Evolutionary conservation across 352 stramenopile genomes (phyloP), one percentile per base, ranked within the genome.

Genomic region (Thraustochytrium sp.): DNA sequence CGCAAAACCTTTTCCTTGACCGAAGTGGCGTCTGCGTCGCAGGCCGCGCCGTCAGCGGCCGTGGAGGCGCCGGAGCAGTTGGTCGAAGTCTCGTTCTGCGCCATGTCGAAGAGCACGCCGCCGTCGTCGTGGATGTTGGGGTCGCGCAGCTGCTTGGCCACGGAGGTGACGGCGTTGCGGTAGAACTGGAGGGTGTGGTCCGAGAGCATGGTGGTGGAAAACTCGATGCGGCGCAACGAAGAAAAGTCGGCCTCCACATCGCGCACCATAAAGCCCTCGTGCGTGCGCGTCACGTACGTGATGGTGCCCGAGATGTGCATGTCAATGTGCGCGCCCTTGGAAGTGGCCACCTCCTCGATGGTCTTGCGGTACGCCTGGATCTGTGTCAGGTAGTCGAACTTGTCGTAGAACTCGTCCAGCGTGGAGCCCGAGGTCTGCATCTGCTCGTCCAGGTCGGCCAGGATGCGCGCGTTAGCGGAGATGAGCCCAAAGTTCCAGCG

Each of bases 401-500:
- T 51, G 11, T 80, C 40, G 51, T 80, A 80, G 63, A 80, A 80
- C 68, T 80, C 48, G 8, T 80, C 68, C 8, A 63, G 48, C 18
- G 46, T 49, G 0, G 23, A 42, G n/a, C 68, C 68, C 8, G 31
- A 36, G 8, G 76, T 44, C 18, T 80, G 31, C 68, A 80, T 72
- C 38, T 75, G 44, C 13, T 5, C 29, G 13, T 55, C 36, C 0
- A 80, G 26, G 48, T 80, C 36, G 46, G 31, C 31, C n/a, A 80
- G 2, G n/a, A 80, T 51, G 23, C 31, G 44, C 3, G 40, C 31
- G 31, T 46, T 80, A 21, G 68, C 31, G 18, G 68, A 46, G 26
- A 80, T 46, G 53, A 80, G 31, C n/a, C 53, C 53, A 46, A 80
- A 80, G 38, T 80, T 80, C 68, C 68, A 80, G 42, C 68, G 68